Conservation (phyloP, 805 yeast genomes). For the Metschnikowia cubensis region DNA sequence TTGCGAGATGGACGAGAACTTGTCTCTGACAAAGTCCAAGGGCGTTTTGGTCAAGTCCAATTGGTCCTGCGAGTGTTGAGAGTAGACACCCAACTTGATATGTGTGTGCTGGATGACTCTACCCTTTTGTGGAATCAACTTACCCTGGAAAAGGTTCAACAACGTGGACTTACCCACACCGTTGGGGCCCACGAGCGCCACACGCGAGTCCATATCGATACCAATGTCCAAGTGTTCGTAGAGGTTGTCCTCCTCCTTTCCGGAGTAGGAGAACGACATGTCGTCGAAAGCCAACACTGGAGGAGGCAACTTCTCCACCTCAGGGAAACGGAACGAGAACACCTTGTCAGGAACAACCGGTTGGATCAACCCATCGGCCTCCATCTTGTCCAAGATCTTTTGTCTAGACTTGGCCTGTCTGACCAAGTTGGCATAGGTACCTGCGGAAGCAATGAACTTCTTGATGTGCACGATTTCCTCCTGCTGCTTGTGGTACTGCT, state of each 20-base stretch:
- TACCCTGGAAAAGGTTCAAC: conserved; percentile 95
- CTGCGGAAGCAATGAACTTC: conserved; percentile 98
- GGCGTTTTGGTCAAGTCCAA: conserved; percentile 94
- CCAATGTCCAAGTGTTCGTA: conserved; percentile 92
- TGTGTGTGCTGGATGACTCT: conserved; percentile 97
- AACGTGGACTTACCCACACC: conserved; percentile 98
- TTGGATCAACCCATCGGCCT: conserved; percentile 95
- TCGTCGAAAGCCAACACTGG: conserved; percentile 97
- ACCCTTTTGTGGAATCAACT: conserved; percentile 82
- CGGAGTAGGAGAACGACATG: conserved; percentile 88
- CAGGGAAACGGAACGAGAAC: conserved; percentile 90
- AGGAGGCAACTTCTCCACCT: conserved; percentile 95
- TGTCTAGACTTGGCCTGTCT: conserved; percentile 99
- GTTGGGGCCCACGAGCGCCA: conserved; percentile 96
- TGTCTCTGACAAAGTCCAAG: conserved; percentile 94
- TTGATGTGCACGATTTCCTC: conserved; percentile 98
- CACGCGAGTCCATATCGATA: conserved; percentile 98
- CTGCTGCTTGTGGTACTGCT: conserved; percentile 94
- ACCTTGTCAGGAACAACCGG: conserved; percentile 92
- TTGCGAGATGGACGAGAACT: conserved; percentile 84
- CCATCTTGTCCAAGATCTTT: conserved; percentile 99
- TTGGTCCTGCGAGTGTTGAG: conserved; percentile 98
- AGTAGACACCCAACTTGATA: conserved; percentile 96
- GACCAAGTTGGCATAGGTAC: conserved; percentile 98
- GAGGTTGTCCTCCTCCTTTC: conserved; percentile 75